Evolutionary conservation across 192 early-diverging fungal species (phyloP).

Genomic region (Dissophora ornata): DNA sequence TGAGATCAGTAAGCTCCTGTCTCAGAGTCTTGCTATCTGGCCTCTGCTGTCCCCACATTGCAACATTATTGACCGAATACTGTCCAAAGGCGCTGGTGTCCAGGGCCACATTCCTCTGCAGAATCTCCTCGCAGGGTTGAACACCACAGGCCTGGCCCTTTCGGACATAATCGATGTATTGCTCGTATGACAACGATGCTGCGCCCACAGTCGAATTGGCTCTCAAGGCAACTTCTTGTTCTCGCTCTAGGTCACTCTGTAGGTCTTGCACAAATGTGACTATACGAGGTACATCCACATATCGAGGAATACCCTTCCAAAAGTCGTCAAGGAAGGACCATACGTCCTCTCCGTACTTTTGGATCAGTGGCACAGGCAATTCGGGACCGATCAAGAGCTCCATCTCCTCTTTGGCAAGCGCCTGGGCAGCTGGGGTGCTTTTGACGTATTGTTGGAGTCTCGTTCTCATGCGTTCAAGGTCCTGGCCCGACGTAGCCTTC

Average conservation of each 20-base stretch:
- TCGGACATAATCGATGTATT: slow-evolving; percentile 11
- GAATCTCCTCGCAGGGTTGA: not conserved
- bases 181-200: not conserved
- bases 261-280: slow-evolving; percentile 9
- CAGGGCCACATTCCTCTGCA: slow-evolving; percentile 12
- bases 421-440: not conserved
- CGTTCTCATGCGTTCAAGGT: not conserved
- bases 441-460: too few species aligned
- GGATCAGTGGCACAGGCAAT: not conserved
- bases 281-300: slow-evolving; percentile 11
- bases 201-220: not conserved
- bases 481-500: slow-evolving; percentile 1
- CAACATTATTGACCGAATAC: slow-evolving; percentile 14
- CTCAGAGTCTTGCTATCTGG: not conserved
- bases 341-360: slow-evolving; percentile 18
- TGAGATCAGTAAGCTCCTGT: not conserved
- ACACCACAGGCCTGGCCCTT: slow-evolving; percentile 5
- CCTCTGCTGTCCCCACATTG: slow-evolving; percentile 11
- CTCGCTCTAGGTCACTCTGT: slow-evolving; percentile 10
- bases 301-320: slow-evolving; percentile 26
- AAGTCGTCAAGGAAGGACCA: not conserved
- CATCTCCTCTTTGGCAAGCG: slow-evolving; percentile 15
- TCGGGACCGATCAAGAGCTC: slow-evolving; percentile 8
- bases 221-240: not conserved
- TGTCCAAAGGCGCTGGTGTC: slow-evolving; percentile 4